Conservation (phyloP, 108 stramenopile genomes). For the Fragilaria crotonensis region DNA sequence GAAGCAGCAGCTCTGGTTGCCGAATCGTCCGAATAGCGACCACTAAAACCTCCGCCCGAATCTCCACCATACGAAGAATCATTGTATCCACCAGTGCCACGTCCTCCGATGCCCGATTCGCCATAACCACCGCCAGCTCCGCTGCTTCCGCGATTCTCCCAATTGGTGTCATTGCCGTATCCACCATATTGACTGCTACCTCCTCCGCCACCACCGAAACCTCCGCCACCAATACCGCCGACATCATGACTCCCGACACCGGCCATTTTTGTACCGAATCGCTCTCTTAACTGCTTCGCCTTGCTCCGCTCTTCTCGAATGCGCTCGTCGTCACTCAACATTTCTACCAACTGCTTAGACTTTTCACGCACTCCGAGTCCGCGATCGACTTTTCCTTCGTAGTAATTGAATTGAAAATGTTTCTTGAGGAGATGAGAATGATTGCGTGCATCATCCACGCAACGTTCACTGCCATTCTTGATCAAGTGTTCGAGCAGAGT, state of each 20-base stretch:
- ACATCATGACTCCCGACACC: constrained; percentile 20
- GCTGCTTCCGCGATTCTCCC: constrained; percentile 23
- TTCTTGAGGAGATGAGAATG: constrained; percentile 70
- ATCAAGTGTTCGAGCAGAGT: constrained; percentile 90
- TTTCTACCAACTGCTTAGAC: constrained; percentile 87
- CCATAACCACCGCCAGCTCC: constrained; percentile 56
- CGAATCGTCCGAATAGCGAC: constrained; percentile 16
- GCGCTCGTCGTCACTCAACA: constrained; percentile 83
- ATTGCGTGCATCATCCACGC: constrained; percentile 93
- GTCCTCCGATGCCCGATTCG: constrained; percentile 64
- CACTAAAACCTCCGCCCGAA: constrained; percentile 9
- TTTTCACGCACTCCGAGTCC: constrained; percentile 88
- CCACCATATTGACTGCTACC: constrained; percentile 41
- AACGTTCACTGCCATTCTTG: constrained; percentile 93
- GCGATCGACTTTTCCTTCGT: constrained; percentile 90
- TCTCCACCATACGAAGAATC: constrained; percentile 1
- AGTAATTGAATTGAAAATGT: constrained; percentile 89
- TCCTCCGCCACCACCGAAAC: constrained; percentile 30
- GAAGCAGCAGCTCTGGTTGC: constrained; percentile 4
- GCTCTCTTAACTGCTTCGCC: constrained; percentile 79
- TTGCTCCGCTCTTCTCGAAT: constrained; percentile 91
- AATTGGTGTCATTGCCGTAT: constrained; percentile 67
- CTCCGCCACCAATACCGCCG: constrained; percentile 32
- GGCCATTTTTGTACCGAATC: constrained; percentile 42
- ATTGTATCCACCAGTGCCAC: background rate